Percentiles rank a stretch among this genome's conserved stretches.
phyloP scores from a whole-genome alignment of 768 basidiomycete species.

The Auriscalpium microsporum region DNA sequence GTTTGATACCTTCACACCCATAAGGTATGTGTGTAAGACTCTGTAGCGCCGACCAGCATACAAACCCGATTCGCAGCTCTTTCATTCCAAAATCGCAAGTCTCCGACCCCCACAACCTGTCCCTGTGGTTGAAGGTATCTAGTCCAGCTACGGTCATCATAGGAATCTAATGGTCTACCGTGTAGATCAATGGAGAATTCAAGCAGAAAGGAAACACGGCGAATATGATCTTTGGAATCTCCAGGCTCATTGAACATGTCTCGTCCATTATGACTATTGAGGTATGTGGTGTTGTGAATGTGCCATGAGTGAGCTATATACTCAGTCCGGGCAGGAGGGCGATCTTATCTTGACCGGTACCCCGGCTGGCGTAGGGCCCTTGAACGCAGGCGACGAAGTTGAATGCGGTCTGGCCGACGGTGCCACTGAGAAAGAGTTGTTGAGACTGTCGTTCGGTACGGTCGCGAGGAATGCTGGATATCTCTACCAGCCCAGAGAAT shows the following conservation, averaged over 20 bases:
- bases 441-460: conserved; percentile 56
- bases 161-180: not conserved
- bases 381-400: conserved; percentile 69
- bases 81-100: conserved; percentile 75
- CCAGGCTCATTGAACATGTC: conserved; percentile 79
- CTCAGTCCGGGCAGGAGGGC: conserved; percentile 52
- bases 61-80: conserved; percentile 31
- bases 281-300: conserved; percentile 30
- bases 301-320: not conserved
- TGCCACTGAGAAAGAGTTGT: conserved; percentile 44
- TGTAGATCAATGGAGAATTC: conserved; percentile 70
- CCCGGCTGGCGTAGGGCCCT: conserved; percentile 80
- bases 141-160: not conserved
- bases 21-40: conserved; percentile 47
- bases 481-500: conserved; percentile 28
- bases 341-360: conserved; percentile 91
- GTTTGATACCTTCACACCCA: conserved; percentile 92
- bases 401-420: conserved; percentile 60
- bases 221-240: conserved; percentile 92
- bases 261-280: conserved; percentile 98
- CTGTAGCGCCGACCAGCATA: not conserved
- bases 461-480: conserved; percentile 66
- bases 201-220: conserved; percentile 82
- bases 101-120: conserved; percentile 65
- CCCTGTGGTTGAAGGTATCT: conserved; percentile 63